Base-by-base conservation (phyloP, 139 green algal species). In the Chlamydomonas eustigma region DNA sequence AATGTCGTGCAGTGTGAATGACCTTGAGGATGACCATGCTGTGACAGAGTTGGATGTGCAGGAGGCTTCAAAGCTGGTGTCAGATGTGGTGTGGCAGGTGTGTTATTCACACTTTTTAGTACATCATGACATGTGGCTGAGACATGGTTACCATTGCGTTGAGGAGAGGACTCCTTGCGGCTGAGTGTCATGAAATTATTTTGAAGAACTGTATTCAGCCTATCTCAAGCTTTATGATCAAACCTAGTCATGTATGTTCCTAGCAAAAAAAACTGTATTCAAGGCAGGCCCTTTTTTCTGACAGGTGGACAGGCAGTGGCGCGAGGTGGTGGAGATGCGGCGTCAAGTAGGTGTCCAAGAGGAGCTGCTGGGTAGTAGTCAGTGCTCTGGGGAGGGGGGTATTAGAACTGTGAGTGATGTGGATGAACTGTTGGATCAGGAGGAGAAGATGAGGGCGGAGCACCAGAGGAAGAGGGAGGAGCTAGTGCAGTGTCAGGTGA, bases 251-350 rank as follows among this genome's bases (percentile, higher is more conserved):
- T n/a, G n/a, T n/a, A n/a, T n/a, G n/a, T n/a, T n/a, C n/a, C n/a
- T n/a, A n/a, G n/a, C n/a, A n/a, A n/a, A n/a, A n/a, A n/a, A n/a
- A n/a, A n/a, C n/a, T n/a, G n/a, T n/a, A n/a, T n/a, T n/a, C n/a
- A n/a, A n/a, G n/a, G n/a, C n/a, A n/a, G n/a, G n/a, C n/a, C n/a
- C n/a, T n/a, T n/a, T n/a, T n/a, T n/a, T n/a, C n/a, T n/a, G n/a
- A n/a, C n/a, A 67, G 30, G 24, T 85, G n/a, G 80, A 82, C 76
- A 34, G 66, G 0, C 38, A 73, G 65, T 44, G n/a, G 3, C 70
- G 35, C 3, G 72, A 82, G 66, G 50, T 79, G 66, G 66, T 58
- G 71, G 76, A 28, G 76, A 72, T 82, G 51, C 44, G 66, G 66
- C 28, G 36, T 33, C 66, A 84, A 71, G 79, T 84, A 69, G 28